phyloP scores from a whole-genome alignment of 352 stramenopile genomes.

The Elongisporangium anandrum region DNA sequence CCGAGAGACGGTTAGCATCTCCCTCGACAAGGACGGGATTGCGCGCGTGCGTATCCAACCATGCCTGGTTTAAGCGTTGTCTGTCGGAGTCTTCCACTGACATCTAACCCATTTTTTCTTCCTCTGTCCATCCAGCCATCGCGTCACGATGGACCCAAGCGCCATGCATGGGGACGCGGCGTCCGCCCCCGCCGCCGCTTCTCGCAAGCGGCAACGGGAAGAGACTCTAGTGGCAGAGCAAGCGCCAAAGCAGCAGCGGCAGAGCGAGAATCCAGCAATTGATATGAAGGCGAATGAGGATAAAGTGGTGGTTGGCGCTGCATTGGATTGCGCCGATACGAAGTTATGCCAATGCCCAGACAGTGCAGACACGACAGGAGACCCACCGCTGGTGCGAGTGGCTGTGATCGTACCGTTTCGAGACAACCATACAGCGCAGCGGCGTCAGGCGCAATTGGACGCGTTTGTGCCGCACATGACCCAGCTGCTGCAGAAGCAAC shows the following conservation, averaged over 20 bases:
- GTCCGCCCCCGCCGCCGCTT: background rate
- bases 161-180: constrained; percentile 15
- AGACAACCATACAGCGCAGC: constrained; percentile 87
- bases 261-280: background rate
- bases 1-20: constrained; percentile 94
- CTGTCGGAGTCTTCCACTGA: constrained; percentile 10
- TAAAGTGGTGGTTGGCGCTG: too few relatives aligned
- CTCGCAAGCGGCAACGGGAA: constrained; percentile 3
- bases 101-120: constrained; percentile 84
- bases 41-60: constrained; percentile 75
- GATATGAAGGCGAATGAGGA: background rate
- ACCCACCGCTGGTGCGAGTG: constrained; percentile 19
- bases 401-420: constrained; percentile 93
- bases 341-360: background rate
- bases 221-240: background rate
- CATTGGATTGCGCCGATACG: too few relatives aligned
- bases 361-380: background rate
- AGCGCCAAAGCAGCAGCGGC: background rate
- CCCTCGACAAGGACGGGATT: constrained; percentile 93
- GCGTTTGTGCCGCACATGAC: constrained; percentile 93
- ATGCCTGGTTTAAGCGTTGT: constrained; percentile 87
- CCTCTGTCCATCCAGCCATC: constrained; percentile 1
- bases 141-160: background rate
- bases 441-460: constrained; percentile 81
- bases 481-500: constrained; percentile 55